Evolutionary conservation across 495 filamentous ascomycete species (phyloP), one percentile per base, ranked within the genome.

Genomic region (Amniculicola lignicola): DNA sequence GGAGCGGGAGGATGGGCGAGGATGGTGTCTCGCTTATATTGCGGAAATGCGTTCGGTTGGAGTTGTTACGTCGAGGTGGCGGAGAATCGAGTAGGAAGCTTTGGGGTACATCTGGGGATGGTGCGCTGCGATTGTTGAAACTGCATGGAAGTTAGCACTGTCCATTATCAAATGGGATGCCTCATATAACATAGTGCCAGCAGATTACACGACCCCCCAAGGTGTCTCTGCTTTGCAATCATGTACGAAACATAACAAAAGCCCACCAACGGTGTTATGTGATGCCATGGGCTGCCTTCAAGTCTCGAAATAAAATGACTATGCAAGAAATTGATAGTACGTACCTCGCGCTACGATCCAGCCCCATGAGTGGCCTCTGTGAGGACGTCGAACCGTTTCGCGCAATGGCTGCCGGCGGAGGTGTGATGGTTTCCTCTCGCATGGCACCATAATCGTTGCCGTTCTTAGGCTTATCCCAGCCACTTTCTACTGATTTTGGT

Each of bases 41-140:
- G 37, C 60, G 59, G 31, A 29, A 6, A 18, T 40, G 37, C 37
- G 37, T 12, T 9, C 7, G 24, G 22, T 52, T 29, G 11, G 57
- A 50, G 33, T 47, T 49, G 11, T 45, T 57, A 16, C 47, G 59
- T 45, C 47, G 21, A 16, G 45, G 58, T n/a, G n/a, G n/a, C 9
- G 59, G 49, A 2, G 60, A 63, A 18, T 63, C 60, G 28, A 63
- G 38, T 22, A 59, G 43, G 44, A 63, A 63, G 28, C 60, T 63
- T 28, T 40, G 43, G 19, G 37, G 38, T 45, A 24, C 22, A 39
- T 15, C 35, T 11, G 25, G 21, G 10, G 48, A 44, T 3, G 41
- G 38, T 4, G 24, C 19, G 25, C 53, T 62, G 15, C 44, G 21
- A 12, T 47, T 28, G 22, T 41, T 52, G 16, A 51, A 35, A 37